Percentiles rank a stretch among this genome's conserved stretches.
phyloP scores from a whole-genome alignment of 192 early-diverging fungal genomes.

The Dispira parvispora region DNA sequence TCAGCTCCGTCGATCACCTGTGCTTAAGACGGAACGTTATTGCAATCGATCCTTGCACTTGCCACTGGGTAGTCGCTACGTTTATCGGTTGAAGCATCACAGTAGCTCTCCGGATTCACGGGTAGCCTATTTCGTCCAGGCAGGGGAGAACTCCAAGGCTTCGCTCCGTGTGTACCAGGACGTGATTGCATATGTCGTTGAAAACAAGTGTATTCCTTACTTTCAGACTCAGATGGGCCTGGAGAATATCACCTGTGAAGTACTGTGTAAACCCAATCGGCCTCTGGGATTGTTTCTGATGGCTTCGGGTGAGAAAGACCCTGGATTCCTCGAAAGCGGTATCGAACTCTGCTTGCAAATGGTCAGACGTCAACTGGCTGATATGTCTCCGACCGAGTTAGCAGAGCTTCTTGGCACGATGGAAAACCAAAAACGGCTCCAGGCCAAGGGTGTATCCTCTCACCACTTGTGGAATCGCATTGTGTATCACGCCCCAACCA shows the following conservation, averaged over 20 bases:
- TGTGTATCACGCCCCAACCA: background rate
- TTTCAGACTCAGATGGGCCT: background rate
- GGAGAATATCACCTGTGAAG: background rate
- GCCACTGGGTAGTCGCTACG: background rate
- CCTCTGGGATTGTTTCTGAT: background rate
- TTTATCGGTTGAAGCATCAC: background rate
- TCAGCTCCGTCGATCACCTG: background rate
- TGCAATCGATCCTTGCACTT: background rate
- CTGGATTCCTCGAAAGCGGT: conserved; percentile 1
- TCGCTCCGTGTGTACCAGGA: conserved; percentile 9
- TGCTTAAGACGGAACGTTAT: conserved; percentile 6
- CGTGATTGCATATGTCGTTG: background rate
- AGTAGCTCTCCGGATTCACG: background rate
- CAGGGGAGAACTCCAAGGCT: background rate
- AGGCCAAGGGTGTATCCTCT: background rate
- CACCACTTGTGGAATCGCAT: background rate
- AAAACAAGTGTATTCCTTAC: conserved; percentile 5
- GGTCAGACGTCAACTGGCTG: background rate
- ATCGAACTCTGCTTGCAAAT: conserved; percentile 11
- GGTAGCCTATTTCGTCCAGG: conserved; percentile 10
- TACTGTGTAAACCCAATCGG: conserved; percentile 1
- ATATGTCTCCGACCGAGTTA: background rate
- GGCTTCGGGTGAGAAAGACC: background rate
- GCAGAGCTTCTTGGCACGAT: background rate
- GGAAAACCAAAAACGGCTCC: background rate